These are phyloP conservation scores for Pseudohalonectria lignicola DNA, from an alignment of 2,329 filamentous ascomycete species.

Conservation along the genomic window DNA sequence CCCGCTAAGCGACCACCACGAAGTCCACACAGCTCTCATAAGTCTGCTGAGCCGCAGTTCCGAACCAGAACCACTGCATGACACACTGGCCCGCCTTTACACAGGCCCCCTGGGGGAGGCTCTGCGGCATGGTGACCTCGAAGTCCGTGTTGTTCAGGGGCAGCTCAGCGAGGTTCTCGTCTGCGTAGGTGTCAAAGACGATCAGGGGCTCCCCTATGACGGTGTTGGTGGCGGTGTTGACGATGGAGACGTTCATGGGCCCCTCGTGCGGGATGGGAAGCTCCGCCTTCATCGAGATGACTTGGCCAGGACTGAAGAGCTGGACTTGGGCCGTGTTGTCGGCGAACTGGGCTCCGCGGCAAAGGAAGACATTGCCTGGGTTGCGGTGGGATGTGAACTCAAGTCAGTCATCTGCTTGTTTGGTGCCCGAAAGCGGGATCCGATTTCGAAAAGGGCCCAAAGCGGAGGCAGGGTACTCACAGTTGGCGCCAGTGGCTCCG, in stretches of 20 bases:
- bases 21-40: slow-evolving; percentile 28
- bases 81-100: slow-evolving; percentile 20
- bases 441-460: not conserved
- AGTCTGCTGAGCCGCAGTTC: slow-evolving; percentile 22
- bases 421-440: too few relatives aligned
- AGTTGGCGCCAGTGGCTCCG: slow-evolving; percentile 12
- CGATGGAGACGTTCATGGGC: slow-evolving; percentile 43
- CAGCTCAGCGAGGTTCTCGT: slow-evolving; percentile 23
- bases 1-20: slow-evolving; percentile 7
- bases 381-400: slow-evolving; percentile 6
- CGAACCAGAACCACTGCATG: slow-evolving; percentile 35
- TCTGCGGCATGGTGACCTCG: slow-evolving; percentile 24
- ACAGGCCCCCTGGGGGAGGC: slow-evolving; percentile 16
- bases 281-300: slow-evolving; percentile 26
- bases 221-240: slow-evolving; percentile 39
- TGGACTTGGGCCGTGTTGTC: slow-evolving; percentile 32
- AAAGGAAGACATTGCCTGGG: slow-evolving; percentile 30
- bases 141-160: slow-evolving; percentile 32
- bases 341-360: slow-evolving; percentile 32
- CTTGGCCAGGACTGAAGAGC: slow-evolving; percentile 28
- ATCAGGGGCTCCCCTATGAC: slow-evolving; percentile 42
- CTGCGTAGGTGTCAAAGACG: slow-evolving; percentile 43
- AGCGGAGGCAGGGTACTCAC: slow-evolving; percentile 12
- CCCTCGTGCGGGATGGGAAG: slow-evolving; percentile 34
- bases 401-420: not conserved